phyloP scores from a whole-genome alignment of 2,329 filamentous ascomycete genomes.

The Emericellopsis atlantica region DNA sequence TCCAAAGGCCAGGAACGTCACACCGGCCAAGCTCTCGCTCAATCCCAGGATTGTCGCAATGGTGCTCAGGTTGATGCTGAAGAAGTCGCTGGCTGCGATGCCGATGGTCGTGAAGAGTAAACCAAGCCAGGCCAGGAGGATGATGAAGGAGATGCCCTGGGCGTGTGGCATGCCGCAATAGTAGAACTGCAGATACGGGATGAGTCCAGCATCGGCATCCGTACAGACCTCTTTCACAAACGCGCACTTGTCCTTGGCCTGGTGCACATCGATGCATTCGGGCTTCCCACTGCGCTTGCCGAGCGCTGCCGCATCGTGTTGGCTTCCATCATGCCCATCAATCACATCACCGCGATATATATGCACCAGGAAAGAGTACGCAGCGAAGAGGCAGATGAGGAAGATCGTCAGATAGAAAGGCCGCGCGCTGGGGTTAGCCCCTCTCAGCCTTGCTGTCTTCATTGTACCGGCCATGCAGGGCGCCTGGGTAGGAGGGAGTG shows the following conservation, averaged over 20 bases:
- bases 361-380: conserved; percentile 27
- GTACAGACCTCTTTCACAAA: conserved; percentile 74
- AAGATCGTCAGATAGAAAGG: conserved; percentile 36
- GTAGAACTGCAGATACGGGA: conserved; percentile 82
- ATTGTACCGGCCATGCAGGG: no score
- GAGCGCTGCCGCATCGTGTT: conserved; percentile 7
- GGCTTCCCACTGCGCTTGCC: conserved; percentile 13
- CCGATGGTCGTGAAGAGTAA: conserved; percentile 93
- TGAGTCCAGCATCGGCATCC: conserved; percentile 79
- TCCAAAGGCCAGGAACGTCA: conserved; percentile 92
- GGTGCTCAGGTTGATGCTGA: conserved; percentile 92
- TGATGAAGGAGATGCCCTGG: conserved; percentile 64
- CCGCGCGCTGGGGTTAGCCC: conserved; percentile 26
- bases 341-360: conserved; percentile 4
- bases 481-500: no score
- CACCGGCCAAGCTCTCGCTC: conserved; percentile 90
- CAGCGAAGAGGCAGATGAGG: conserved; percentile 30
- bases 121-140: conserved; percentile 73
- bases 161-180: conserved; percentile 64
- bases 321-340: conserved; percentile 1
- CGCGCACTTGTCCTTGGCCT: conserved; percentile 68
- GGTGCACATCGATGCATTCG: conserved; percentile 70
- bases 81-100: conserved; percentile 95
- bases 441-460: conserved; percentile 7
- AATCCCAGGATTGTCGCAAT: conserved; percentile 81